Percentiles rank a stretch among this genome's conserved stretches.
Evolutionary conservation across 2,329 filamentous ascomycete genomes (phyloP).

Genomic region (Chalaropsis thielavioides): DNA sequence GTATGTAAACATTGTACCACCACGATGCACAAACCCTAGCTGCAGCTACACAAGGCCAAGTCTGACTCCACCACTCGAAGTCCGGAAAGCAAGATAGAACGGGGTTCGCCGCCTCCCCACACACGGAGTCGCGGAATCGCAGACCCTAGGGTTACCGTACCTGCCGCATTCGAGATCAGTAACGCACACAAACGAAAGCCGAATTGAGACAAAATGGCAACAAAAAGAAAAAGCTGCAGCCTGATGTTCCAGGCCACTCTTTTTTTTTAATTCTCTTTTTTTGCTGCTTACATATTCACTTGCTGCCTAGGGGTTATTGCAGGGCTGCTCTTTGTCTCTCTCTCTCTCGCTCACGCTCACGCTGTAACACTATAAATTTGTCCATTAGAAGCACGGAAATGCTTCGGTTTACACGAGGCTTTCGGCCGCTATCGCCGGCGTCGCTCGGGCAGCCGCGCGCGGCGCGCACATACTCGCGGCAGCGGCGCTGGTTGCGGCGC

Average conservation of each 20-base stretch:
- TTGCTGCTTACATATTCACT: neutral
- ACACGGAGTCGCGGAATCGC: neutral
- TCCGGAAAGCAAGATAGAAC: neutral
- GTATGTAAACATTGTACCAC: too few relatives aligned
- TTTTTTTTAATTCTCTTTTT: neutral
- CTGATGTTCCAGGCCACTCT: neutral
- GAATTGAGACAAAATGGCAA: neutral
- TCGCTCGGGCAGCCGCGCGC: slow-evolving; percentile 59
- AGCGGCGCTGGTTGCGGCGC: slow-evolving; percentile 63
- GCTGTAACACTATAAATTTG: neutral
- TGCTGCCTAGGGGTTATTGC: too few relatives aligned
- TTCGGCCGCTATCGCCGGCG: slow-evolving; percentile 43
- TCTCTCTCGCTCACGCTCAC: neutral
- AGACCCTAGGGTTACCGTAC: neutral
- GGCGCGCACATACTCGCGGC: slow-evolving; percentile 27
- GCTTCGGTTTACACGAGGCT: neutral
- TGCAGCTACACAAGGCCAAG: too few relatives aligned
- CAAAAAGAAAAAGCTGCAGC: neutral
- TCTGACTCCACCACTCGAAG: too few relatives aligned
- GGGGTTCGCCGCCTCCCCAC: neutral
- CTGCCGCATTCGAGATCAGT: neutral
- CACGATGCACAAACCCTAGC: too few relatives aligned
- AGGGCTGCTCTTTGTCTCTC: neutral
- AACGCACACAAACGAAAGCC: neutral
- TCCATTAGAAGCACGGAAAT: neutral